phyloP scores from a whole-genome alignment of 2,329 filamentous ascomycete species.

The Phyllosticta paracitricarpa region DNA sequence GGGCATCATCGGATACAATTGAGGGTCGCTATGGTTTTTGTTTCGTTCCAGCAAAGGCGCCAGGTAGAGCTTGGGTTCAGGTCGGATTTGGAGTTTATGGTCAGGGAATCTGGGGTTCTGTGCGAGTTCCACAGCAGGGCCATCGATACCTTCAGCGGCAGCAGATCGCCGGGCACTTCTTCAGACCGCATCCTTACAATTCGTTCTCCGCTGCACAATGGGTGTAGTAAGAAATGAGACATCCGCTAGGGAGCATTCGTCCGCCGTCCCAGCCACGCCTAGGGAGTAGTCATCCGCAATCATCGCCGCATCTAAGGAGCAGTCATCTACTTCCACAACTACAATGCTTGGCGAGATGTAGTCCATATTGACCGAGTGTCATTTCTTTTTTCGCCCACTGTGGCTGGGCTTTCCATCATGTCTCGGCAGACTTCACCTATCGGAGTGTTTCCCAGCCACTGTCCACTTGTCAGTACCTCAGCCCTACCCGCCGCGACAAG shows the following conservation, averaged over 20 bases:
- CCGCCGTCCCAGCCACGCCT: too few species aligned
- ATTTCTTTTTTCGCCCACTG: too few species aligned
- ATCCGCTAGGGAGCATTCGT: too few species aligned
- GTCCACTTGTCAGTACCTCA: not conserved
- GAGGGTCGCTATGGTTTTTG: not conserved
- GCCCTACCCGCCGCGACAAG: not conserved
- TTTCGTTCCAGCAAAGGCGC: not conserved
- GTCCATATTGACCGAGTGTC: too few species aligned
- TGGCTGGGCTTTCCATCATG: too few species aligned
- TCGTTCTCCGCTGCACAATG: not conserved
- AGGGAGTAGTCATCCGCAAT: too few species aligned
- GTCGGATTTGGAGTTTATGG: not conserved
- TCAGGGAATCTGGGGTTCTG: not conserved
- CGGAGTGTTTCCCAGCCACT: not conserved
- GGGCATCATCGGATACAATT: slow-evolving; percentile 11
- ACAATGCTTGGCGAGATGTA: too few species aligned
- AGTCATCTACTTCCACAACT: too few species aligned
- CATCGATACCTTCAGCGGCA: not conserved
- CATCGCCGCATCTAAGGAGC: too few species aligned
- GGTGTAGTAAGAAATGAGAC: too few species aligned
- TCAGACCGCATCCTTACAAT: not conserved
- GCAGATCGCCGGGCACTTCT: not conserved
- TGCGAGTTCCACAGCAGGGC: not conserved
- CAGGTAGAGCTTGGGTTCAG: not conserved
- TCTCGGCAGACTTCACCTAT: not conserved